Evolutionary conservation across 495 filamentous ascomycete species (phyloP).

Genomic region (Penicillium coffeae): DNA sequence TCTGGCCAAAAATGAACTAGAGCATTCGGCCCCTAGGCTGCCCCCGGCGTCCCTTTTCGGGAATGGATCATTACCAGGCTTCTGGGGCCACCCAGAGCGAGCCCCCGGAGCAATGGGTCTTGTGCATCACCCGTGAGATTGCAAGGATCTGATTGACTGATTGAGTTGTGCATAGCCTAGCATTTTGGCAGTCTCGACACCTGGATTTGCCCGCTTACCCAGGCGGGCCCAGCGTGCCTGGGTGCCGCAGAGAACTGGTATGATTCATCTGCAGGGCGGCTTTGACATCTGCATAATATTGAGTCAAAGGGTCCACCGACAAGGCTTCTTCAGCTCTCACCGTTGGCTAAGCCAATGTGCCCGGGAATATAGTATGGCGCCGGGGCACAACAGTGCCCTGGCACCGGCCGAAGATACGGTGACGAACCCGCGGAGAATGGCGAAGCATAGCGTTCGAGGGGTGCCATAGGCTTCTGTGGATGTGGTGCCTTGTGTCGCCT

Average conservation of each 20-base stretch:
- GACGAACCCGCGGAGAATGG: too few relatives aligned
- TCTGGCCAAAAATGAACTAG: not conserved
- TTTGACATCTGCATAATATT: slow-evolving; percentile 1
- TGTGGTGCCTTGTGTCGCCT: slow-evolving; percentile 19
- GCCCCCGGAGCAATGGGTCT: too few relatives aligned
- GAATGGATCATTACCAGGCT: slow-evolving; percentile 5
- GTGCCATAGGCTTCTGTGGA: not conserved
- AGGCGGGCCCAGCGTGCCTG: slow-evolving; percentile 8
- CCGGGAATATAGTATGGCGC: slow-evolving; percentile 11
- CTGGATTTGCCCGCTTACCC: slow-evolving; percentile 5
- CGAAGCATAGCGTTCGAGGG: not conserved
- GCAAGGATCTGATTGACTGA: not conserved
- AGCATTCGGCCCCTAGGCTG: not conserved
- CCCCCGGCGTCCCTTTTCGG: not conserved
- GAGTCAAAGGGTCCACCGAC: slow-evolving; percentile 3
- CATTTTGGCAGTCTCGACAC: slow-evolving; percentile 7
- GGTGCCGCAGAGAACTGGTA: slow-evolving; percentile 9
- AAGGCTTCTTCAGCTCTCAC: slow-evolving; percentile 17
- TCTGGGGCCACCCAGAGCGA: slow-evolving; percentile 5
- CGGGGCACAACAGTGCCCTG: slow-evolving; percentile 3
- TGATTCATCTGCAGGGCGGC: slow-evolving; percentile 8
- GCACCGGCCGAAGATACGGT: slow-evolving; percentile 16
- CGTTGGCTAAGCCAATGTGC: slow-evolving; percentile 2
- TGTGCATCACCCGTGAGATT: not conserved
- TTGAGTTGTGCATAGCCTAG: not conserved